A percentile compares a stretch with the other conserved stretches of the same genome.
Evolutionary conservation across 805 yeast species (phyloP).

Genomic region (Spathaspora hagerdaliae): DNA sequence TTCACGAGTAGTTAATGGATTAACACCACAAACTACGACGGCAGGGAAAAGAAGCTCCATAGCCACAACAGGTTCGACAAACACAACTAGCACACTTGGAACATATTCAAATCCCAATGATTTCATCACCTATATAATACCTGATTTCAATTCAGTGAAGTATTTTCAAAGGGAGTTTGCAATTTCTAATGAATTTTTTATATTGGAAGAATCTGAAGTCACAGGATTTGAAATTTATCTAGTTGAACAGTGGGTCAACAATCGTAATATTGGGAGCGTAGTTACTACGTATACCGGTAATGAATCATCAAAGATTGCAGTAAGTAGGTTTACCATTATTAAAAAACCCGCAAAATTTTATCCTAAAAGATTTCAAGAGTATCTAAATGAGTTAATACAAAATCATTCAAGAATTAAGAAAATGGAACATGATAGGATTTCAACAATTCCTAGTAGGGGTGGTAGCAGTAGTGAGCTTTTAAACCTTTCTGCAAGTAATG

Average conservation of each 20-base stretch:
- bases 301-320: conserved; percentile 56
- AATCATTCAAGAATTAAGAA: conserved; percentile 68
- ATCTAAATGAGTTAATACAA: conserved; percentile 61
- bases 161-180: conserved; percentile 39
- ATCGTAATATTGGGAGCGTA: conserved; percentile 60
- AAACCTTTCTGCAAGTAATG: background rate
- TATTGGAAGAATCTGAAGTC: conserved; percentile 44
- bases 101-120: conserved; percentile 8
- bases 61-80: too few relatives aligned
- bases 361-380: conserved; percentile 50
- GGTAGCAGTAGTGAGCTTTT: conserved; percentile 1
- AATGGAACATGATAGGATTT: conserved; percentile 18
- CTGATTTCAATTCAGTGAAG: conserved; percentile 55
- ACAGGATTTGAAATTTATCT: conserved; percentile 84
- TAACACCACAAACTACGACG: too few relatives aligned
- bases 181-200: conserved; percentile 29
- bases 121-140: conserved; percentile 42
- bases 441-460: conserved; percentile 2
- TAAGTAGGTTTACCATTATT: conserved; percentile 51
- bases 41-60: too few relatives aligned
- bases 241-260: conserved; percentile 92
- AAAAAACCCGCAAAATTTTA: conserved; percentile 45
- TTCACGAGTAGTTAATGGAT: background rate
- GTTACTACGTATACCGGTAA: conserved; percentile 88
- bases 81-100: background rate